A percentile compares a stretch with the other conserved stretches of the same genome.
Conservation (phyloP, 2,329 filamentous ascomycete species). For the Apiospora saccharicola region DNA sequence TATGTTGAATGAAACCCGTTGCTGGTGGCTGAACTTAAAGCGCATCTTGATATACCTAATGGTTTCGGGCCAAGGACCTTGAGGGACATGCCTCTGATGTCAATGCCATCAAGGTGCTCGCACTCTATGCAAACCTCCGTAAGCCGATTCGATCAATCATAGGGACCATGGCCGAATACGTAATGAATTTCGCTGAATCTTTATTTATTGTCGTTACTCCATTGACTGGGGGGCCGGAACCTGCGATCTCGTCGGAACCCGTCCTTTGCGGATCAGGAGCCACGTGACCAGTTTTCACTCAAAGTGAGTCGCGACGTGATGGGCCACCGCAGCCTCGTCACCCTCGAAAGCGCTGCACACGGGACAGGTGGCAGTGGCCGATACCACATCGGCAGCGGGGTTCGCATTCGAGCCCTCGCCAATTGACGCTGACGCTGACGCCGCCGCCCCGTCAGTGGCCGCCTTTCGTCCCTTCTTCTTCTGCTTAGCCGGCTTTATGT, state of each 20-base stretch:
- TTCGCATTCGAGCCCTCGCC: constrained; percentile 26
- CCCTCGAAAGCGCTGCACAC: constrained; percentile 73
- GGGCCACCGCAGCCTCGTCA: constrained; percentile 71
- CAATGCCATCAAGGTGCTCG: constrained; percentile 24
- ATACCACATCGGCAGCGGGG: constrained; percentile 35
- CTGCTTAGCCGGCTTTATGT: constrained; percentile 50
- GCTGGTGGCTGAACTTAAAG: not conserved
- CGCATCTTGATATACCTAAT: not conserved
- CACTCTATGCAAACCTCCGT: not conserved
- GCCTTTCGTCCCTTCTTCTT: constrained; percentile 38
- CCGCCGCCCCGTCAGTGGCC: too few relatives aligned
- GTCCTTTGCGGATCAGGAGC: not conserved
- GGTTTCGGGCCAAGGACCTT: constrained; percentile 1
- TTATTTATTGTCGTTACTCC: not conserved
- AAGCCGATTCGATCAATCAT: not conserved
- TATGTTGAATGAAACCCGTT: not conserved
- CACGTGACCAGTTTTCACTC: constrained; percentile 36
- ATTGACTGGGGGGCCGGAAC: not conserved
- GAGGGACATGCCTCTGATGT: constrained; percentile 20
- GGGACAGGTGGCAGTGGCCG: constrained; percentile 59
- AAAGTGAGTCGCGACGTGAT: constrained; percentile 71
- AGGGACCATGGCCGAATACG: not conserved
- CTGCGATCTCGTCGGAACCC: not conserved
- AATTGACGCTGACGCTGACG: not conserved
- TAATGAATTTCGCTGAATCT: not conserved